Conservation (phyloP, 2,329 filamentous ascomycete genomes). For the Nannizzia gypsea region DNA sequence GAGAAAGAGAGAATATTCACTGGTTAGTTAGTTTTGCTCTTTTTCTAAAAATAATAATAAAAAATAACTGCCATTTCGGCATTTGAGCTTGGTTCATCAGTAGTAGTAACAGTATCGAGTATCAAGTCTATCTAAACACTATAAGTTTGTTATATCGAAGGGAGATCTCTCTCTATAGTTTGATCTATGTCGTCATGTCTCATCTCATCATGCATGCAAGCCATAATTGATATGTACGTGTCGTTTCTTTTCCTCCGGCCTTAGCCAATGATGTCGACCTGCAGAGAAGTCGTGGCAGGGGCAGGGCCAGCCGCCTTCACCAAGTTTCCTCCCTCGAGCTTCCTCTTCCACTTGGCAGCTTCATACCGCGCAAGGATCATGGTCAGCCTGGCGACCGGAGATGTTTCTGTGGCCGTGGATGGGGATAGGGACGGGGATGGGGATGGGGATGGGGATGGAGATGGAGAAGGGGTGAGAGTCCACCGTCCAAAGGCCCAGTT, state of each 20-base stretch:
- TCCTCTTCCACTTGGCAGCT: constrained; percentile 39
- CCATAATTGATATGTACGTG: background rate
- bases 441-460: too few species aligned
- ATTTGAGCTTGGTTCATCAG: background rate
- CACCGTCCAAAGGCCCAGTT: constrained; percentile 98
- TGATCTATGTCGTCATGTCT: background rate
- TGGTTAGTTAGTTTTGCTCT: background rate
- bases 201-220: background rate
- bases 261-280: constrained; percentile 20
- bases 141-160: too few species aligned
- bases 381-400: constrained; percentile 29
- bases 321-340: constrained; percentile 31
- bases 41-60: background rate
- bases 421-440: constrained; percentile 41
- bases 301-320: constrained; percentile 13
- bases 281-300: constrained; percentile 17
- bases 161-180: too few species aligned
- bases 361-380: constrained; percentile 39
- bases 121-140: background rate
- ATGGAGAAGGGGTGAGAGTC: constrained; percentile 61
- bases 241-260: background rate
- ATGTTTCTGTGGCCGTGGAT: background rate
- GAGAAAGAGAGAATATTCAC: too few species aligned
- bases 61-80: background rate
- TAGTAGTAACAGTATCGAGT: background rate